Evolutionary conservation across 2,329 filamentous ascomycete genomes (phyloP).

Genomic region (Colletotrichum sp.): DNA sequence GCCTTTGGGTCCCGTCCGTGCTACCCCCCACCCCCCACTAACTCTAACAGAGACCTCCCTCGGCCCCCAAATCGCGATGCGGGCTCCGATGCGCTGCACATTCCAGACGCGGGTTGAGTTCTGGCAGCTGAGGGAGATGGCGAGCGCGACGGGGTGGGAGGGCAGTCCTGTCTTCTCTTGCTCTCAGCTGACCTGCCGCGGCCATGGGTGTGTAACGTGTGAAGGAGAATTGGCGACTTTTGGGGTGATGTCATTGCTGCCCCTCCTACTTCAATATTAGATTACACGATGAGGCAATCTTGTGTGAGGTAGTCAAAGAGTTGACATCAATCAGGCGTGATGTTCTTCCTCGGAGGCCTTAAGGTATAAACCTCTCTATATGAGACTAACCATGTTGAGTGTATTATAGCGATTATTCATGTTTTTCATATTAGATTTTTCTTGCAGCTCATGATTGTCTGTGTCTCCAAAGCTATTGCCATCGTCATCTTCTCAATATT

Average conservation of each 20-base stretch:
- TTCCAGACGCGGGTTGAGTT: not conserved
- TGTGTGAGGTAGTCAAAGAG: not conserved
- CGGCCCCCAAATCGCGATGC: not conserved
- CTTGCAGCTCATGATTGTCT: too few species aligned
- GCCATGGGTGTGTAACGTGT: not conserved
- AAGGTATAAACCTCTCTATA: too few species aligned
- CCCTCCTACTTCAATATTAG: not conserved
- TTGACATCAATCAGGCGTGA: not conserved
- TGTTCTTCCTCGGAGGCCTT: not conserved
- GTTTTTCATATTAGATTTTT: too few species aligned
- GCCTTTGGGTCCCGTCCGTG: not conserved
- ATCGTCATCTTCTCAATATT: rapidly evolving
- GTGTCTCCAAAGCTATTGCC: too few species aligned
- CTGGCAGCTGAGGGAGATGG: not conserved
- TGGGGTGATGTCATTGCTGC: not conserved
- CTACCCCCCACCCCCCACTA: not conserved
- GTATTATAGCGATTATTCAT: too few species aligned
- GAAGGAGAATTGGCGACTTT: not conserved
- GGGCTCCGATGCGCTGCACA: not conserved
- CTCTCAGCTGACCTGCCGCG: not conserved
- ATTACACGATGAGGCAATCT: not conserved
- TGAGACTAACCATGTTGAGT: too few species aligned
- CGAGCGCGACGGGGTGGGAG: not conserved
- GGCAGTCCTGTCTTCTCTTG: not conserved
- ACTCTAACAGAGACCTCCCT: not conserved